Evolutionary conservation across 2,329 filamentous ascomycete genomes (phyloP), one percentile per base, ranked within the genome.

Genomic region (Juglanconis sp.): DNA sequence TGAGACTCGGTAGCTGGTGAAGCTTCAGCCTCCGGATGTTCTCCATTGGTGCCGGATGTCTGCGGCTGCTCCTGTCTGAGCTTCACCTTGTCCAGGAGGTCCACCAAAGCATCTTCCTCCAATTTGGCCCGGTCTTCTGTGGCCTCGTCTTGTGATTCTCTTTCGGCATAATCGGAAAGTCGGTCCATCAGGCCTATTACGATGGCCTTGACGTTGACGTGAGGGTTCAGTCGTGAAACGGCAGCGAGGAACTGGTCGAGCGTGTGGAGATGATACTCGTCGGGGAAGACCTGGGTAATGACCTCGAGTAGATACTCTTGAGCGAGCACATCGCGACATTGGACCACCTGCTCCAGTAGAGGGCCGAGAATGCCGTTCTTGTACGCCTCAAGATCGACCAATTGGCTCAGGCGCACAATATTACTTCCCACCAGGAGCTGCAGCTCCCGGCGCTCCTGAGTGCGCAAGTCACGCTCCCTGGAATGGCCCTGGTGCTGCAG

Each of bases 111-210:
- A 56, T 96, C 91, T 66, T 95, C 88, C 74, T 99, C 95, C 34
- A 86, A 80, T 73, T 91, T 89, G 64, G 87, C 87, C 65, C 87
- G 87, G 66, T 93, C 86, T 58, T 91, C 88, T 5, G 83, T 80
- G 24, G 85, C 81, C 59, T 90, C 88, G 31, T 85, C 83, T 65
- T 91, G 85, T 3, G 91, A 85, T 74, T 98, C 94, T 59, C 93
- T 85, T 68, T 95, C 89, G n/a, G 95, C 94, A 73, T 96, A 99
- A 58, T 92, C 89, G 6, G 95, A 97, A 35, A 99, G 77, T 44
- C 95, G 87, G 71, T 99, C 94, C 96, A 99, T 99, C 62, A 99
- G 81, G 32, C 94, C 95, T 71, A 98, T 97, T 9, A 99, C 94
- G 60, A 99, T 99, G 51, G 91, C 90, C 78, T 99, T 99, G 76